Conservation (phyloP, 1,284 basidiomycete genomes). For the Ustilago tritici region DNA sequence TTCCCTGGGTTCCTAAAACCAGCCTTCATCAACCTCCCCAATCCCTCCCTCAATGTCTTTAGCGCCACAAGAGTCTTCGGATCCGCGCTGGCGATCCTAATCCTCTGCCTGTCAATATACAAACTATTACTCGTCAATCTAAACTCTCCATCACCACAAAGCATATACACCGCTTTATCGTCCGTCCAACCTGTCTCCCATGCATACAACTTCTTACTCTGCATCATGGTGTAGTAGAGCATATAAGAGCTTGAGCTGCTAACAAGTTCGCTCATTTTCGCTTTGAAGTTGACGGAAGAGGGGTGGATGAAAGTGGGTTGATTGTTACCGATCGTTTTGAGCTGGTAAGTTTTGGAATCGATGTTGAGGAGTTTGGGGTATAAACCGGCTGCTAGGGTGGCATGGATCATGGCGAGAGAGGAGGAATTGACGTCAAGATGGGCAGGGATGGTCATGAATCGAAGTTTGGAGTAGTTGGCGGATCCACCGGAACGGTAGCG, state of each 20-base stretch:
- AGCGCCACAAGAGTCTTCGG: constrained; percentile 81
- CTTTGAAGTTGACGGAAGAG: constrained; percentile 72
- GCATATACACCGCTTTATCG: constrained; percentile 82
- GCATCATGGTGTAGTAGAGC: constrained; percentile 74
- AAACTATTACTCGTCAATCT: constrained; percentile 81
- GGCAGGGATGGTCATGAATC: constrained; percentile 79
- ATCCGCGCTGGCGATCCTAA: constrained; percentile 77
- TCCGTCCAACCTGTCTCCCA: constrained; percentile 95
- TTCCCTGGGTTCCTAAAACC: constrained; percentile 74
- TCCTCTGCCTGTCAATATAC: constrained; percentile 87
- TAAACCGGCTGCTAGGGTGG: constrained; percentile 85
- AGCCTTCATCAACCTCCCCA: constrained; percentile 76
- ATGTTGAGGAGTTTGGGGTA: constrained; percentile 90
- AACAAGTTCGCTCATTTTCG: constrained; percentile 39
- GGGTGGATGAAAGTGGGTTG: constrained; percentile 88
- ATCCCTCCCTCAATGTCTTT: constrained; percentile 80
- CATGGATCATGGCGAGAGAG: constrained; percentile 78
- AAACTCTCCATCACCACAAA: constrained; percentile 93
- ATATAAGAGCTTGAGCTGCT: constrained; percentile 47
- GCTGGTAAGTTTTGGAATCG: constrained; percentile 74
- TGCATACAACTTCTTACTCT: constrained; percentile 89
- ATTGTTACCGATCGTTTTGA: constrained; percentile 89
- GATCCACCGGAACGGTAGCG: constrained; percentile 50
- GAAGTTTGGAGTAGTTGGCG: constrained; percentile 74
- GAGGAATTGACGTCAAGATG: constrained; percentile 80